Evolutionary conservation across 306 rosid species (phyloP).

Genomic region (Trichosanthes cucumerina): DNA sequence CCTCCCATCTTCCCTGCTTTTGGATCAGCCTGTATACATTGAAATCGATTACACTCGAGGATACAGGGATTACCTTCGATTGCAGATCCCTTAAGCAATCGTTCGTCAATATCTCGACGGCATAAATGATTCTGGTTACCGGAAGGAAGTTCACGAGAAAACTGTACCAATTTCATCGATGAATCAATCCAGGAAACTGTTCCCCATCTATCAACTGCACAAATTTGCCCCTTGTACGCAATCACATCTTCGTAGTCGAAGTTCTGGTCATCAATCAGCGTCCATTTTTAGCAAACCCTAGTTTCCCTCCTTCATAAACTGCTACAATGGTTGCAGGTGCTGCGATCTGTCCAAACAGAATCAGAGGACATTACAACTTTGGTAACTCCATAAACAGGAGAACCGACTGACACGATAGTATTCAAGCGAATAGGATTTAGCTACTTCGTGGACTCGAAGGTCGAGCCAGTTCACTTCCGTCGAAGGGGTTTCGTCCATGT

Average conservation of each 20-base stretch:
- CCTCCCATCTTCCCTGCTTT: conserved; percentile 27
- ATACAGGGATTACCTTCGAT: too few species aligned
- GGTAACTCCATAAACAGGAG: conserved; percentile 1
- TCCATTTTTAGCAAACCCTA: conserved; percentile 32
- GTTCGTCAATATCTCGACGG: too few species aligned
- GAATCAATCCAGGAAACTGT: conserved; percentile 41
- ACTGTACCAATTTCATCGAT: conserved; percentile 26
- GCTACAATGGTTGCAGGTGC: conserved; percentile 20
- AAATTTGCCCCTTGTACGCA: conserved; percentile 40
- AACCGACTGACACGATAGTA: not conserved
- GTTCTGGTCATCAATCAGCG: conserved; percentile 21
- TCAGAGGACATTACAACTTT: conserved; percentile 35
- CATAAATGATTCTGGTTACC: conserved; percentile 40
- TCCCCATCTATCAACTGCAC: conserved; percentile 53
- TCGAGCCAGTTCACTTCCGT: not conserved
- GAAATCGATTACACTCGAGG: too few species aligned
- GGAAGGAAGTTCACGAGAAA: conserved; percentile 37
- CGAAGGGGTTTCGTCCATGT: not conserved
- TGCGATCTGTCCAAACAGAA: conserved; percentile 24
- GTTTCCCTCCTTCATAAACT: conserved; percentile 23
- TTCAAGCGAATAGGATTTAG: not conserved
- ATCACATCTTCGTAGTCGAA: conserved; percentile 41
- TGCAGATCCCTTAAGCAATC: too few species aligned
- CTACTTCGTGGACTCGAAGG: not conserved
- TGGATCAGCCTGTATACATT: conserved; percentile 15